Base-by-base conservation (phyloP, 495 filamentous ascomycete genomes). In the Choiromyces venosus region DNA sequence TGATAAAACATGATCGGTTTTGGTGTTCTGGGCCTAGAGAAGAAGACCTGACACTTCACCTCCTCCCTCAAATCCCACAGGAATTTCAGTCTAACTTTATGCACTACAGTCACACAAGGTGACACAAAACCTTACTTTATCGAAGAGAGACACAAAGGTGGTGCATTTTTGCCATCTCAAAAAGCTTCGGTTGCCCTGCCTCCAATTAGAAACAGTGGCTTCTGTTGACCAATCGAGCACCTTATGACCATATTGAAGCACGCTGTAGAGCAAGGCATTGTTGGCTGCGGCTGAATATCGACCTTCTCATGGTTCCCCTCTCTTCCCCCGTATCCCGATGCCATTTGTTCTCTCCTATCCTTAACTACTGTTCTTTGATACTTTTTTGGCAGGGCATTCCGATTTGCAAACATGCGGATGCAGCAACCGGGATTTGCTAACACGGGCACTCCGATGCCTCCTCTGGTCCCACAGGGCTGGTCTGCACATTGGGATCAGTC, bases 401-500 rank as follows among this genome's bases (percentile, higher is more conserved):
- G 3, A 5, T 14, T 61, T 61, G 52, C 12, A 7, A 33, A 56
- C 29, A 61, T 61, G 52, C 10, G 1, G 25, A 61, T 18, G 52
- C 52, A 61, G 4, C 52, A 61, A 29, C 52, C 52, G 25, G 25
- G 25, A 25, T 6, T 61, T 33, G 12, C 25, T 61, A 61, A 33
- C 25, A 9, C 25, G 25, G 25, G 52, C 0, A 4, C 52, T 29
- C 52, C 25, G 25, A 16, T 33, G 16, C 52, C 56, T 2, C 75
- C 76, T 18, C 40, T 37, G 25, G 37, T 78, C 35, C 71, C 67
- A 19, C 67, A 16, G 25, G 76, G 76, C 25, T 78, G 76, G 76
- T 42, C 61, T 9, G 76, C 76, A 4, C 76, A 78, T 75, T 78
- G 76, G 76, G 76, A 78, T 25, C 42, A 71, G 21, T 71, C 75